Percentiles rank a stretch among this genome's conserved stretches.
Evolutionary conservation across 2,329 filamentous ascomycete genomes (phyloP).

Genomic region (Pezicula rhizophila): DNA sequence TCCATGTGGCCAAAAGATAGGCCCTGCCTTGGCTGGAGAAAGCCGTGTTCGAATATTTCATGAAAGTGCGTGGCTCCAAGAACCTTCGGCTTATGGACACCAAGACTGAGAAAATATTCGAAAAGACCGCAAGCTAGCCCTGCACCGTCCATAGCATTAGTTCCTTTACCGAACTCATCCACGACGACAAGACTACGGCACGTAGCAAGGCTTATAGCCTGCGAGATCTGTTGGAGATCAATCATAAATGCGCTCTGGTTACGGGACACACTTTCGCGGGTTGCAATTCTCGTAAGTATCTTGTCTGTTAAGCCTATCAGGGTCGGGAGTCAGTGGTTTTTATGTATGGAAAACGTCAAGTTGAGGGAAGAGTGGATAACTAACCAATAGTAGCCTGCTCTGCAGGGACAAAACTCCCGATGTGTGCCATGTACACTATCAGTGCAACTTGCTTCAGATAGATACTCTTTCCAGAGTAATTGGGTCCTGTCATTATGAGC

Average conservation of each 20-base stretch:
- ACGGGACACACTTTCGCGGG: constrained; percentile 55
- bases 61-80: constrained; percentile 59
- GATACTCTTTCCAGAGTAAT: constrained; percentile 94
- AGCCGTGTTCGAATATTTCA: constrained; percentile 65
- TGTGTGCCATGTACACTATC: constrained; percentile 86
- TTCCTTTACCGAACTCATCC: constrained; percentile 80
- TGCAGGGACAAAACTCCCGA: constrained; percentile 88
- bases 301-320: constrained; percentile 79
- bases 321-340: too few relatives aligned
- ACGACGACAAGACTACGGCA: constrained; percentile 75
- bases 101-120: constrained; percentile 46
- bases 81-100: constrained; percentile 45
- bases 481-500: constrained; percentile 82
- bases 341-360: too few relatives aligned
- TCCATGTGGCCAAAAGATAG: constrained; percentile 68
- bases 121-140: constrained; percentile 53
- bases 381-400: constrained; percentile 49
- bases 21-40: constrained; percentile 42
- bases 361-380: too few relatives aligned
- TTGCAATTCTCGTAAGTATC: constrained; percentile 80
- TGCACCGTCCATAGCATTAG: constrained; percentile 50
- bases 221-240: constrained; percentile 80
- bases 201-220: constrained; percentile 70
- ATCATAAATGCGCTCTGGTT: constrained; percentile 62
- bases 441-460: constrained; percentile 91